phyloP scores from a whole-genome alignment of 1,284 basidiomycete genomes.

The Serendipita sp. region DNA sequence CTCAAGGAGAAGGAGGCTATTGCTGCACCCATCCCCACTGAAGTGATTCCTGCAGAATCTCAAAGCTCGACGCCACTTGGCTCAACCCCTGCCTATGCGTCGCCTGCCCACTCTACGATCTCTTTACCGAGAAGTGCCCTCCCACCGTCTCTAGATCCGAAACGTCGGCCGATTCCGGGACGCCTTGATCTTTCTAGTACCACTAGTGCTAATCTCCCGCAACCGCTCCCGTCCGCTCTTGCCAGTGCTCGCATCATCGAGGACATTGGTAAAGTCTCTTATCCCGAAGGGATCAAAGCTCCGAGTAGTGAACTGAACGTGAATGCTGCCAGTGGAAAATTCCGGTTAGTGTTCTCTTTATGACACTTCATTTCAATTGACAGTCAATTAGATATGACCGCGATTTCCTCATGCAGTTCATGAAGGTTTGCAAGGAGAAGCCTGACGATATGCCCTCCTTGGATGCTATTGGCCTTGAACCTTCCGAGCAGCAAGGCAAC shows the following conservation, averaged over 20 bases:
- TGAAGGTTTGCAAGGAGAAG: conserved; percentile 88
- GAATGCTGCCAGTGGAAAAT: conserved; percentile 76
- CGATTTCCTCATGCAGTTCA: conserved; percentile 95
- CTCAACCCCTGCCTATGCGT: conserved; percentile 21
- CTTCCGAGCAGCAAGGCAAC: conserved; percentile 39
- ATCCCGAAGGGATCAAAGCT: conserved; percentile 75
- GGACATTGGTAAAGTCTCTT: conserved; percentile 64
- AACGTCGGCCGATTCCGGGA: conserved; percentile 32
- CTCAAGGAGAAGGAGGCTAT: too few relatives aligned
- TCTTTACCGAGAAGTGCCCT: conserved; percentile 19
- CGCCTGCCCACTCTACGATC: conserved; percentile 24
- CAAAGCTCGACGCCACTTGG: conserved; percentile 17
- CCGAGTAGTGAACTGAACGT: conserved; percentile 78
- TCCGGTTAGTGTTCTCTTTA: conserved; percentile 38
- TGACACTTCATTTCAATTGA: not conserved
- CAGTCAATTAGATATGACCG: conserved; percentile 67
- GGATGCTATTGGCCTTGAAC: conserved; percentile 83
- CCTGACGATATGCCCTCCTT: conserved; percentile 81
- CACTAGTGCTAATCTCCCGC: conserved; percentile 27
- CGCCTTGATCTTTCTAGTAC: conserved; percentile 52
- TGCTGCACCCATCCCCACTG: conserved; percentile 16
- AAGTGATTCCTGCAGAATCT: conserved; percentile 11
- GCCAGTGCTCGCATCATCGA: conserved; percentile 70
- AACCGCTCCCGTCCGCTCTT: conserved; percentile 49
- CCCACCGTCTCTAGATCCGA: conserved; percentile 17